Evolutionary conservation across 2,329 filamentous ascomycete genomes (phyloP), one percentile per base, ranked within the genome.

Genomic region (Ophioceras dolichostomum): DNA sequence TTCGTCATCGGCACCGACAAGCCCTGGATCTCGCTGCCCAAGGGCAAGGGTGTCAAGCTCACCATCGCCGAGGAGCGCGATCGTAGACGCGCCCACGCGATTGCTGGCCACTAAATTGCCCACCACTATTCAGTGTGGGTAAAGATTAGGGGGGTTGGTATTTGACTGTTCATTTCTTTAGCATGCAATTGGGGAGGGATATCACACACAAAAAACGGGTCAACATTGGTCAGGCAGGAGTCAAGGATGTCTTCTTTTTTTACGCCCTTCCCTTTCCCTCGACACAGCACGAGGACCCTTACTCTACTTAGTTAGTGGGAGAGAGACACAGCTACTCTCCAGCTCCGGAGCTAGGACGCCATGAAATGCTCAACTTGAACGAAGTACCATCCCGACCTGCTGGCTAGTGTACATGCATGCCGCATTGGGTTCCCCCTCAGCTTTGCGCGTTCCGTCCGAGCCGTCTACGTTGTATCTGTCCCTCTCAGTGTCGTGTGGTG

Each of bases 1-100:
- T 98, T 98, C 74, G 81, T 98, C 73, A 95, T 98, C 57, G 91
- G 91, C 60, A 76, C 80, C 57, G 91, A 98, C 62, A 96, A 96
- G 83, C 89, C 91, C 60, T 98, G 91, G 91, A 80, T 98, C 72
- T 94, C 85, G 58, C 80, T 98, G 64, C 93, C 91, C 67, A 98
- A 96, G 86, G 91, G 91, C 74, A 95, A 95, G 81, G 91, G 91
- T 85, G 91, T 98, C 76, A 94, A 95, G 86, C 86, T 96, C 67
- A 80, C 83, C 62, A 96, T 98, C 61, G 87, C 89, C 55, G 89
- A 98, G 76, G 89, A 98, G 85, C 80, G 89, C 76, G 89, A 98
- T 71, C 88, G 89, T 68, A 86, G 88, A 64, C 84, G 91, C 61
- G 86, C 88, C 51, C 52, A 60, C 50, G 47, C 63, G 48, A 53